Percentiles rank a stretch among this genome's conserved stretches.
phyloP scores from a whole-genome alignment of 495 filamentous ascomycete genomes.

The Thermothielavioides terrestris region DNA sequence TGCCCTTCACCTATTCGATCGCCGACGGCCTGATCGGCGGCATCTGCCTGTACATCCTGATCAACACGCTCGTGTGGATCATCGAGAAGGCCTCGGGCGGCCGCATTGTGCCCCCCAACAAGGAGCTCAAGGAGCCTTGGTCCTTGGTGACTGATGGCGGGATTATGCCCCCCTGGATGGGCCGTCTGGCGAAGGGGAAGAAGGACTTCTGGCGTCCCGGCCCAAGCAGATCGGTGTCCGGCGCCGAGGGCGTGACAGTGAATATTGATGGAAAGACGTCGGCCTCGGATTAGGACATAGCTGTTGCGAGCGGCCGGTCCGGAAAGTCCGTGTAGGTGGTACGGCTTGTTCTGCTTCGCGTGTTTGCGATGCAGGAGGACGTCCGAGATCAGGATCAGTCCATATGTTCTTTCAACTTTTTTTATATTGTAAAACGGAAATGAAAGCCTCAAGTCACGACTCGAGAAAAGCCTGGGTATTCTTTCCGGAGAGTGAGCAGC shows the following conservation, averaged over 20 bases:
- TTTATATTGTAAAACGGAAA: too few species aligned
- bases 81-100: slow-evolving; percentile 56
- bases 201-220: slow-evolving; percentile 27
- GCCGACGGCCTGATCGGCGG: slow-evolving; percentile 70
- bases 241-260: slow-evolving; percentile 14
- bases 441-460: too few species aligned
- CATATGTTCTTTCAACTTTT: too few species aligned
- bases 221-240: slow-evolving; percentile 2
- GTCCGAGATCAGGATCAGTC: too few species aligned
- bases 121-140: slow-evolving; percentile 66
- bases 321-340: not conserved
- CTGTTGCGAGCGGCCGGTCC: not conserved
- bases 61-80: slow-evolving; percentile 59
- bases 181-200: slow-evolving; percentile 52
- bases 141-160: slow-evolving; percentile 59
- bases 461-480: too few species aligned
- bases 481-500: too few species aligned
- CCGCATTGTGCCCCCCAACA: slow-evolving; percentile 61
- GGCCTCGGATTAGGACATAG: slow-evolving; percentile 3
- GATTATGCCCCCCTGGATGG: slow-evolving; percentile 60
- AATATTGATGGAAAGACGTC: slow-evolving; percentile 5
- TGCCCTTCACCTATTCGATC: slow-evolving; percentile 81
- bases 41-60: slow-evolving; percentile 60
- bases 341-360: too few species aligned
- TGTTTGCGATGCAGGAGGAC: too few species aligned